Evolutionary conservation across 352 stramenopile genomes (phyloP), one percentile per base, ranked within the genome.

Genomic region (Pythium inflatum): DNA sequence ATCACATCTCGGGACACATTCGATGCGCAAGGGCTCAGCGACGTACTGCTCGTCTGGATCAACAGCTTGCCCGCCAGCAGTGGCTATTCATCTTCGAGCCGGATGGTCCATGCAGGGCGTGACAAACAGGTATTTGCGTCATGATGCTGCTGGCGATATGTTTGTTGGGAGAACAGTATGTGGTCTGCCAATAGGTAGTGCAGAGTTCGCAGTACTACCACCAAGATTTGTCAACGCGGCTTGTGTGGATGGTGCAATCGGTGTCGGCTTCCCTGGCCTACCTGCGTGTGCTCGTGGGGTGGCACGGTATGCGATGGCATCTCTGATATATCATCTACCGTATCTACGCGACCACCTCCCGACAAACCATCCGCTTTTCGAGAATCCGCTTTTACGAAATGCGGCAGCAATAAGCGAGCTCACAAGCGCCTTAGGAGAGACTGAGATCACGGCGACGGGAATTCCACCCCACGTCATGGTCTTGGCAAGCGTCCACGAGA

Each of bases 71-170:
- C 70, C 59, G 0, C 73, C 64, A 2, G 54, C 73, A 20, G 61
- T 65, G 31, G 54, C 68, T 5, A 56, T 74, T 18, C 70, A 72
- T 31, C 61, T 76, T 12, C 53, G 64, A 30, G 73, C 61, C 18
- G 68, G 64, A 18, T 74, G 64, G 71, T 61, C 31, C 0, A 62
- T 78, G 8, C 58, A 33, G 16, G 68, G 68, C 1, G 66, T 76
- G 20, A 65, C 71, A n/a, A 43, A 79, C 34, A 69, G 57, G 18
- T 79, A 77, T 28, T 24, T 77, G 0, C 24, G 66, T 0, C 76
- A 71, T 20, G 66, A 79, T 49, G 57, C 54, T 0, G 73, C 72
- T 20, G 66, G 62, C 14, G 72, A 71, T 24, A 73, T 72, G 55
- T 40, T 68, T 18, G 75, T 79, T 1, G 69, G 66, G 0, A 58